Base-by-base conservation (phyloP, 2,329 filamentous ascomycete species). In the Neophaeococcomyces mojaviensis region DNA sequence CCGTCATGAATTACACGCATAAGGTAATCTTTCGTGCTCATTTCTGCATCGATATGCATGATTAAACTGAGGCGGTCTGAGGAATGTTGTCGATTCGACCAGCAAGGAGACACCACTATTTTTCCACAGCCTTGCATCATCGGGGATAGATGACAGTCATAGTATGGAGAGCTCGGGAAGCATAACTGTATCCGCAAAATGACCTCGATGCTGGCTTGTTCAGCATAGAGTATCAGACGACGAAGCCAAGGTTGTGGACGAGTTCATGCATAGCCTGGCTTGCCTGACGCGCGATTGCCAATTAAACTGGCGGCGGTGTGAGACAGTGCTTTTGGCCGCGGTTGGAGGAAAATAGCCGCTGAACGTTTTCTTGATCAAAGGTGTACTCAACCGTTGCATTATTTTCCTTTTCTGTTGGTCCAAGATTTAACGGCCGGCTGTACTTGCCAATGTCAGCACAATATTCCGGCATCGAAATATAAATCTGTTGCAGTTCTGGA, bases 11-110 rank as follows among this genome's bases (percentile, higher is more conserved):
- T 33, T 9, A 33, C 28, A 5, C 39, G 10, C 28, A 42, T 12
- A 26, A 42, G 7, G 7, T 28, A 42, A 19, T 42, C 39, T 32
- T 33, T 31, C 12, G 39, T 42, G 18, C 39, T 42, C 39, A 42
- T 42, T 19, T 42, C 24, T 31, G 39, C 39, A 15, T 42, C 24
- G 22, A 42, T 31, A 15, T 31, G 39, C 24, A 42, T n/a, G 18
- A 18, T 12, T 30, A 13, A 42, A 16, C 15, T n/a, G 15, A 13
- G 20, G n/a, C 38, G 18, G 10, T 26, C 38, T 19, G 12, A 26
- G 15, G 3, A 13, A n/a, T n/a, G 6, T 13, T 13, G 13, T 4
- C 19, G 35, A 19, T 3, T 4, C 35, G n/a, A 38, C 18, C 18
- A 38, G 13, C 35, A 38, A 6, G 19, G 19, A n/a, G n/a, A 16